Percentiles rank a stretch among this genome's conserved stretches.
phyloP scores from a whole-genome alignment of 352 stramenopile genomes.

The Phytophthora constricta region DNA sequence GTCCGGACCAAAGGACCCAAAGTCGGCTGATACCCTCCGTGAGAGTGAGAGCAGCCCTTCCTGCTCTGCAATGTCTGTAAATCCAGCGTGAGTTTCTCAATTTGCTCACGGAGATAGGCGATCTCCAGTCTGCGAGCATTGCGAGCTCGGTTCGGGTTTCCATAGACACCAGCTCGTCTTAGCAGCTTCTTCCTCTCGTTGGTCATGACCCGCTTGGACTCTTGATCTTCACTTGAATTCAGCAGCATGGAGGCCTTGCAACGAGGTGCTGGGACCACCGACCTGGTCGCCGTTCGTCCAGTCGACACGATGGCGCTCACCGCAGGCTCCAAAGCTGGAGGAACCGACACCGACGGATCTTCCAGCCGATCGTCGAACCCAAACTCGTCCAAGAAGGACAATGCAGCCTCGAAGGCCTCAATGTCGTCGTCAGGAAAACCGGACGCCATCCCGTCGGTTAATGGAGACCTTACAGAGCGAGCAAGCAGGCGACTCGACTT shows the following conservation, averaged over 20 bases:
- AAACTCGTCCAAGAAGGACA: slow-evolving; percentile 35
- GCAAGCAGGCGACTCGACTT: no score
- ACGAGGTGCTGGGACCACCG: background rate
- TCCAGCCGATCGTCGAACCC: background rate
- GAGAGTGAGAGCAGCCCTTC: background rate
- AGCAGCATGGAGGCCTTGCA: slow-evolving; percentile 7
- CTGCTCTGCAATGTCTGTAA: slow-evolving; percentile 28
- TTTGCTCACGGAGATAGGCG: slow-evolving; percentile 38
- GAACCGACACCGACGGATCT: background rate
- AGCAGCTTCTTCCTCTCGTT: slow-evolving; percentile 33
- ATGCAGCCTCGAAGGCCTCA: slow-evolving; percentile 13
- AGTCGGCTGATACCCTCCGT: background rate
- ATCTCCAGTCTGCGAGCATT: slow-evolving; percentile 46
- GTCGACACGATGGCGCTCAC: background rate
- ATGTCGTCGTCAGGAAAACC: slow-evolving; percentile 15
- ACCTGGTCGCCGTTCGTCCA: background rate
- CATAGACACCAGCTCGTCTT: slow-evolving; percentile 26
- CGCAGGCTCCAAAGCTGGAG: background rate
- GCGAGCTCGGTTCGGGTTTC: slow-evolving; percentile 41
- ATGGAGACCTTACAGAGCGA: no score
- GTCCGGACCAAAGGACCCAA: background rate
- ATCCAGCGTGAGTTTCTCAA: slow-evolving; percentile 38
- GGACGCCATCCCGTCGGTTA: slow-evolving; percentile 5
- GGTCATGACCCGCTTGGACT: slow-evolving; percentile 3
- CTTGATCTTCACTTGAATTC: slow-evolving; percentile 2